Evolutionary conservation across 768 basidiomycete species (phyloP).

Genomic region (Russula brevipes): DNA sequence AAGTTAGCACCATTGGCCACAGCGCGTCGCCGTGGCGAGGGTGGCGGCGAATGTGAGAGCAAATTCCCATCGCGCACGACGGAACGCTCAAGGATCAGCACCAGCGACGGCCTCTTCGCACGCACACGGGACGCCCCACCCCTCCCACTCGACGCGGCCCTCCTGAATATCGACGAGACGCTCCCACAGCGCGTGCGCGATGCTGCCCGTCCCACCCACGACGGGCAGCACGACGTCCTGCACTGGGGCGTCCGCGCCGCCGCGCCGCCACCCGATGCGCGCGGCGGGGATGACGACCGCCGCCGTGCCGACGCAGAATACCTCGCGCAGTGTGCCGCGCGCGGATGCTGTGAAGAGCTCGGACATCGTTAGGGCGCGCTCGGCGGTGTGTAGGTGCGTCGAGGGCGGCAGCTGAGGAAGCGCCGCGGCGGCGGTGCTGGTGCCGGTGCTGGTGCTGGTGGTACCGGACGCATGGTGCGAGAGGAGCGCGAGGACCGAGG

Average conservation of each 20-base stretch:
- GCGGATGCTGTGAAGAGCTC: conserved; percentile 42
- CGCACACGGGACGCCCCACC: conserved; percentile 53
- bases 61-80: too few species aligned
- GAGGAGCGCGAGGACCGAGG: conserved; percentile 75
- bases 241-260: neutral
- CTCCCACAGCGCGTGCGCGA: conserved; percentile 66
- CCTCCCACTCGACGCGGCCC: conserved; percentile 54
- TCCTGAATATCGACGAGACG: conserved; percentile 76
- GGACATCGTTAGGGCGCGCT: conserved; percentile 42
- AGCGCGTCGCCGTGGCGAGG: neutral
- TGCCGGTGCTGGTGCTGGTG: too few species aligned
- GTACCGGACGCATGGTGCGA: conserved; percentile 33
- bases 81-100: neutral
- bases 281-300: conserved; percentile 69
- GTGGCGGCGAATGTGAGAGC: neutral
- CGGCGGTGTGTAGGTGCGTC: conserved; percentile 37
- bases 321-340: conserved; percentile 67
- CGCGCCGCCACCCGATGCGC: conserved; percentile 65
- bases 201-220: conserved; percentile 40
- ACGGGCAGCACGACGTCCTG: conserved; percentile 43
- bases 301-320: conserved; percentile 83
- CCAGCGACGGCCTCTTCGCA: conserved; percentile 24
- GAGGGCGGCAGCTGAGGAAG: conserved; percentile 41
- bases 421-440: conserved; percentile 19
- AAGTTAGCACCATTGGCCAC: neutral